Evolutionary conservation across 1,139 yeast genomes (phyloP).

Genomic region (Geotrichum phurueaensis): DNA sequence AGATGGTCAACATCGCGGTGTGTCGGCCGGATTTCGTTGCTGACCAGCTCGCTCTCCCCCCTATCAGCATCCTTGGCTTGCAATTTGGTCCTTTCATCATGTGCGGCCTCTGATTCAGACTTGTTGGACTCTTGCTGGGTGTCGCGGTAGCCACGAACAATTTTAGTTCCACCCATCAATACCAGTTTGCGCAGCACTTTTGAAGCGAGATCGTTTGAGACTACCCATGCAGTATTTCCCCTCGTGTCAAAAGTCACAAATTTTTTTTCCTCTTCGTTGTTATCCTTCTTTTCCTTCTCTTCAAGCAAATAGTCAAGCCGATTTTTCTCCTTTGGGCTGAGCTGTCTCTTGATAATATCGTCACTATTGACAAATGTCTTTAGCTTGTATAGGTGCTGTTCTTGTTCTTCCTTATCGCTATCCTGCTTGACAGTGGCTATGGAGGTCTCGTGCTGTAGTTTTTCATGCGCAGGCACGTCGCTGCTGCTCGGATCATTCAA

Average conservation of each 20-base stretch:
- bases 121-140: slow-evolving; percentile 7
- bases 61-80: slow-evolving; percentile 1
- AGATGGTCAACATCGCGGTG: slow-evolving; percentile 57
- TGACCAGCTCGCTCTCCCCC: slow-evolving; percentile 5
- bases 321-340: neutral
- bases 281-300: neutral
- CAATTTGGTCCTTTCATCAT: slow-evolving; percentile 8
- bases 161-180: slow-evolving; percentile 23
- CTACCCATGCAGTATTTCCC: slow-evolving; percentile 13
- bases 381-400: neutral
- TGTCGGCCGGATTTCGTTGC: neutral
- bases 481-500: neutral
- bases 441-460: slow-evolving; percentile 8
- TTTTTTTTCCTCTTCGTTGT: neutral
- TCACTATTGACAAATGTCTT: neutral
- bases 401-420: neutral
- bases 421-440: neutral
- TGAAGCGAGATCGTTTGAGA: slow-evolving; percentile 12
- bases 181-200: slow-evolving; percentile 10
- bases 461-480: slow-evolving; percentile 6
- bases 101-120: slow-evolving; percentile 11
- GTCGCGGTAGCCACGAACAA: slow-evolving; percentile 26
- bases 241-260: neutral
- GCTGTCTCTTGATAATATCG: neutral
- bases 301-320: neutral